Evolutionary conservation across 371 early-diverging fungal species (phyloP).

Genomic region (Basidiobolus heterosporus): DNA sequence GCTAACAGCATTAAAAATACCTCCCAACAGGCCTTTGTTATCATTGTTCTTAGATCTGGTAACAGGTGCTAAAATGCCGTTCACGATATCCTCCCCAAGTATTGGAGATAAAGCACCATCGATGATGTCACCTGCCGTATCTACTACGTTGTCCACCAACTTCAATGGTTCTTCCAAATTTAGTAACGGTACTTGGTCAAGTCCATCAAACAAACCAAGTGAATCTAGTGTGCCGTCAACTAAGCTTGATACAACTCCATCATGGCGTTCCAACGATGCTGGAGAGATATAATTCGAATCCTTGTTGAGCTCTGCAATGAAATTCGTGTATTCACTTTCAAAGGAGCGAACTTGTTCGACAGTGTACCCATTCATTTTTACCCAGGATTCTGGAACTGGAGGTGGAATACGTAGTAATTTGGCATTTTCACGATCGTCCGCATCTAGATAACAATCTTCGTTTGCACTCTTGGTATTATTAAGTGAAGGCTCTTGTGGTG

Average conservation of each 20-base stretch:
- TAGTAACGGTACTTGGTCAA: no score
- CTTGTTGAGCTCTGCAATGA: neutral
- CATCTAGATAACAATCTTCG: neutral
- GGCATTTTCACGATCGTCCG: neutral
- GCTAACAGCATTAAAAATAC: no score
- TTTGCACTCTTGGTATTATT: neutral
- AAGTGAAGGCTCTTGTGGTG: neutral
- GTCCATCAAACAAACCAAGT: no score
- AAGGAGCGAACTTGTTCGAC: neutral
- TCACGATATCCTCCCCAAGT: no score
- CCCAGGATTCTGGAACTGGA: conserved; percentile 1
- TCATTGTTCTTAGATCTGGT: no score
- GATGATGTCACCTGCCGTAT: no score
- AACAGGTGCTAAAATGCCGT: no score
- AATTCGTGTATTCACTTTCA: neutral
- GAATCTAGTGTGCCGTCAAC: no score
- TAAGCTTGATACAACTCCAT: neutral
- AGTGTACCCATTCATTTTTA: neutral
- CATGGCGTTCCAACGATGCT: neutral
- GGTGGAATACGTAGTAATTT: neutral
- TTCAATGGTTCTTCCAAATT: no score
- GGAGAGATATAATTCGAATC: neutral
- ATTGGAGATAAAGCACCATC: no score
- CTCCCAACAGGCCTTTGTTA: no score
- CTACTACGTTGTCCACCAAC: no score